A percentile compares a stretch with the other conserved stretches of the same genome.
phyloP scores from a whole-genome alignment of 768 basidiomycete species.

The Pulveroboletus sp. region DNA sequence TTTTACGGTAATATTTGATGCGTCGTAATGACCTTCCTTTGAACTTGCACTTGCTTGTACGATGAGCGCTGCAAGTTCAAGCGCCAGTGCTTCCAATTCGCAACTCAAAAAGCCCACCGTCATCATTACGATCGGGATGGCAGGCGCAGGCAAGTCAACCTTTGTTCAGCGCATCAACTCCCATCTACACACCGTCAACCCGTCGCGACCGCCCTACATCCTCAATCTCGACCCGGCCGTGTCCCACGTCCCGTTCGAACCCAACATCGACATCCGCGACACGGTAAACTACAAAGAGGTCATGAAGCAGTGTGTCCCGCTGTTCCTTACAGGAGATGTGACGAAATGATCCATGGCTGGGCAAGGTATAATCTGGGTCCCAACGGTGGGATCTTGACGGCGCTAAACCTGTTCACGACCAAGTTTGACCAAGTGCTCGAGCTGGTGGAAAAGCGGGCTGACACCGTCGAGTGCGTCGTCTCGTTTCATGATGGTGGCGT shows the following conservation, averaged over 20 bases:
- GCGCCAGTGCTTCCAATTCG: neutral
- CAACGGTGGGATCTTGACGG: slow-evolving; percentile 96
- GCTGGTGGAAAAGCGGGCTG: slow-evolving; percentile 87
- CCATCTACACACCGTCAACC: slow-evolving; percentile 71
- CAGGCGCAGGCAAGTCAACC: slow-evolving; percentile 96
- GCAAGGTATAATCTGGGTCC: slow-evolving; percentile 95
- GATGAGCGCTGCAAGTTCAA: slow-evolving; percentile 19
- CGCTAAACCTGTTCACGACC: slow-evolving; percentile 96
- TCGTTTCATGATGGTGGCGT: too few species aligned
- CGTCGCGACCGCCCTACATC: slow-evolving; percentile 81
- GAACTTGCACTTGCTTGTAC: too few species aligned
- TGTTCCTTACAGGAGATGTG: slow-evolving; percentile 18
- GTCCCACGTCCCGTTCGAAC: slow-evolving; percentile 84
- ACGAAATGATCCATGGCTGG: slow-evolving; percentile 13
- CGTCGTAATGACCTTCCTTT: too few species aligned
- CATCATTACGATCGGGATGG: slow-evolving; percentile 94
- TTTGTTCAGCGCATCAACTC: slow-evolving; percentile 95
- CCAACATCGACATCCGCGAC: slow-evolving; percentile 97
- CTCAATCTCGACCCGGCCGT: slow-evolving; percentile 98
- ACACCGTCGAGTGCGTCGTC: slow-evolving; percentile 75
- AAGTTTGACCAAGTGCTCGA: slow-evolving; percentile 97
- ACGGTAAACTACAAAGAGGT: slow-evolving; percentile 97
- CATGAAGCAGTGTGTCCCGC: slow-evolving; percentile 94
- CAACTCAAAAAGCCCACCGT: slow-evolving; percentile 60
- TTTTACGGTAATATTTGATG: too few species aligned